These are phyloP conservation scores for Podaxis sp. DNA, from an alignment of 768 basidiomycete species.

Conservation along the genomic window DNA sequence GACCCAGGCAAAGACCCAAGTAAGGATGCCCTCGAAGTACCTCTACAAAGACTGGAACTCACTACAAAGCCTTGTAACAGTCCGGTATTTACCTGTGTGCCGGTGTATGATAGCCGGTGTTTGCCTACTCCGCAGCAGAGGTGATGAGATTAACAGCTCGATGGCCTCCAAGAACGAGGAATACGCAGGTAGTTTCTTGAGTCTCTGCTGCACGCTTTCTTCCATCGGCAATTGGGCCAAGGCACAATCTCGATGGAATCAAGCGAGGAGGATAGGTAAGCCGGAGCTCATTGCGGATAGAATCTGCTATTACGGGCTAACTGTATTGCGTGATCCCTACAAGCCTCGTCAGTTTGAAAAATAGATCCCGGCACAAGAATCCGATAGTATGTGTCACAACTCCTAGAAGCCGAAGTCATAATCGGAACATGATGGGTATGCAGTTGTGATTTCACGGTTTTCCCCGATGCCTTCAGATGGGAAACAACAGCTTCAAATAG, in stretches of 20 bases:
- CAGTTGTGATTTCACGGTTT: neutral
- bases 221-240: neutral
- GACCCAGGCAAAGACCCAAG: too few relatives aligned
- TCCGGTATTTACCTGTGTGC: too few relatives aligned
- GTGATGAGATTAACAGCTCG: neutral
- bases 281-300: neutral
- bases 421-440: neutral
- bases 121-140: too few relatives aligned
- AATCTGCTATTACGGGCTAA: constrained; percentile 1
- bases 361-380: neutral
- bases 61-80: too few relatives aligned
- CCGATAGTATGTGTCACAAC: neutral
- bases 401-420: neutral
- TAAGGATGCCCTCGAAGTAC: too few relatives aligned
- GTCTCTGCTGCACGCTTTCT: neutral
- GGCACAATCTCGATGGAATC: constrained; percentile 9
- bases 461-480: neutral
- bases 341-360: neutral
- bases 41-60: too few relatives aligned
- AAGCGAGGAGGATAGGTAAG: neutral
- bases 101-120: too few relatives aligned
- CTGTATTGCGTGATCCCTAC: neutral
- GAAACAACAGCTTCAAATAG: neutral
- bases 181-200: too few relatives aligned
- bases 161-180: neutral